Evolutionary conservation across 192 early-diverging fungal species (phyloP), one percentile per base, ranked within the genome.

Genomic region (Coemansia sp.): DNA sequence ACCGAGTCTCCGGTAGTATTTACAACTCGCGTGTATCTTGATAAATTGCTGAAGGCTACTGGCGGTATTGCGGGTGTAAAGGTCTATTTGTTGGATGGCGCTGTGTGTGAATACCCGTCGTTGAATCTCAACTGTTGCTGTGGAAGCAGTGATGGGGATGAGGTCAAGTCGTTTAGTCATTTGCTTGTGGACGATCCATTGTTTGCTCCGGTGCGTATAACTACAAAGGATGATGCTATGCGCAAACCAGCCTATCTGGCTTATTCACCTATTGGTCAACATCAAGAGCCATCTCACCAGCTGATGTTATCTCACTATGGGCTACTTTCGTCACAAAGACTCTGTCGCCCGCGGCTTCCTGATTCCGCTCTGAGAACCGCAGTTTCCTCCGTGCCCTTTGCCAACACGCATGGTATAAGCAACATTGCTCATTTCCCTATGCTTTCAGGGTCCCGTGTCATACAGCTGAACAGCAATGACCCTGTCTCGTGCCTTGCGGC

Each of bases 361-460:
- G 51, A 48, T 17, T 38, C 62, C 5, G 34, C 49, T 0, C 32
- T 53, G 41, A 55, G 51, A 49, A 66, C 64, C 22, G 59, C 47
- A 24, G 58, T 73, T 24, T 73, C 70, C 19, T 58, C 63, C 3
- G 51, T 73, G 19, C 61, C 63, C 8, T 67, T 73, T 53, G 35
- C 71, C 18, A 54, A 53, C 29, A 50, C 59, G 18, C 55, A 62
- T 24, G 71, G 64, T 29, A 67, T 74, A n/a, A 54, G 46, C 41
- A 66, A 58, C 17, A 67, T 74, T 26, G 64, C 71, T 1, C 71
- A 74, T 38, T 63, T 63, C 34, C 71, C 71, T 4, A 62, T 74
- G 43, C 52, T 74, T 9, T 62, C 71, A 13, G 71, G 64, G 11
- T 74, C 59, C 11, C 55, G 64, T 20, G 64, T 74, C 7, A 55